Evolutionary conservation across 495 filamentous ascomycete genomes (phyloP).

Genomic region (Tirmania nivea): DNA sequence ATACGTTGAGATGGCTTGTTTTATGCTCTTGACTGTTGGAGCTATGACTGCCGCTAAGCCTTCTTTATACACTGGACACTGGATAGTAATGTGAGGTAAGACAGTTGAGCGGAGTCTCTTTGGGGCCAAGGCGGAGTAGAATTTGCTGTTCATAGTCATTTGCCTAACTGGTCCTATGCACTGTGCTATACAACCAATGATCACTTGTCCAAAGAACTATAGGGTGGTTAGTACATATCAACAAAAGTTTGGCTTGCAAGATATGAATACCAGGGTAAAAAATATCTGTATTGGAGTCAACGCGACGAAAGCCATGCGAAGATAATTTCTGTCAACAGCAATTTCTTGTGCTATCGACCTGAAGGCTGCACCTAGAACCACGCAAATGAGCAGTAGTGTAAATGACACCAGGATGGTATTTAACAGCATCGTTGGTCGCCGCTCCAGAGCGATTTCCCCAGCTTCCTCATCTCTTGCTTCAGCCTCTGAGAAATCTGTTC

Average conservation of each 20-base stretch:
- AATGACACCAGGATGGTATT: constrained; percentile 45
- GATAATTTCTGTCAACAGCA: constrained; percentile 37
- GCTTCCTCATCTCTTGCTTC: constrained; percentile 49
- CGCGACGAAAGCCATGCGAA: constrained; percentile 38
- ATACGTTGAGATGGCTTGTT: constrained; percentile 33
- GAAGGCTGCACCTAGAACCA: constrained; percentile 43
- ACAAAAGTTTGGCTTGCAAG: background rate
- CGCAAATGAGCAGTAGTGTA: constrained; percentile 38
- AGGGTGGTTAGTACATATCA: background rate
- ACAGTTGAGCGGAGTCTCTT: constrained; percentile 21
- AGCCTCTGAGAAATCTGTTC: constrained; percentile 12
- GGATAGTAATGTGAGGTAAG: constrained; percentile 50
- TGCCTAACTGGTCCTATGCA: constrained; percentile 51
- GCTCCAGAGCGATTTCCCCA: constrained; percentile 39
- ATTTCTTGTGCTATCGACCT: constrained; percentile 45
- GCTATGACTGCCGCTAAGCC: constrained; percentile 27
- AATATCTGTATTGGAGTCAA: constrained; percentile 52
- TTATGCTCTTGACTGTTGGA: constrained; percentile 21
- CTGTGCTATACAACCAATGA: constrained; percentile 52
- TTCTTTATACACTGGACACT: constrained; percentile 60
- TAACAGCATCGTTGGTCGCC: constrained; percentile 39
- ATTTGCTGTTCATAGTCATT: constrained; percentile 52
- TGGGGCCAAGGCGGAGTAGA: constrained; percentile 47
- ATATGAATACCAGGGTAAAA: constrained; percentile 37
- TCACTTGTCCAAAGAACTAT: constrained; percentile 49